Percentiles rank a stretch among this genome's conserved stretches.
Conservation (phyloP, 805 yeast genomes). For the Metschnikowia lunata region DNA sequence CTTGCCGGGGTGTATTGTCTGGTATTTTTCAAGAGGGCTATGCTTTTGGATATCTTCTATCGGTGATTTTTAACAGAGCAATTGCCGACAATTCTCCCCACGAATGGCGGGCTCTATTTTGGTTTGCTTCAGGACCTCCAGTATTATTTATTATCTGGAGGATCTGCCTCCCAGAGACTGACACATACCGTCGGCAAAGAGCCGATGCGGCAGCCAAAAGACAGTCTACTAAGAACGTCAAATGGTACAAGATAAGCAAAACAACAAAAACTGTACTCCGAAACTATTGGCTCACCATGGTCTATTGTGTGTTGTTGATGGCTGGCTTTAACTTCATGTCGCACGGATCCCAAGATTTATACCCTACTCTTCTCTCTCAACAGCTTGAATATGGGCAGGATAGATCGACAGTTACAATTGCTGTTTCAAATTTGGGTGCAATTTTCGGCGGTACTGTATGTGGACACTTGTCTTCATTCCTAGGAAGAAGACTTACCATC, state of each 20-base stretch:
- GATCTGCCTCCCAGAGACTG: slow-evolving; percentile 53
- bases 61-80: slow-evolving; percentile 62
- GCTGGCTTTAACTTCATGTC: slow-evolving; percentile 40
- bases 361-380: slow-evolving; percentile 34
- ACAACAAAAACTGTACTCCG: slow-evolving; percentile 26
- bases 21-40: slow-evolving; percentile 81
- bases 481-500: slow-evolving; percentile 36
- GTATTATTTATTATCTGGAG: slow-evolving; percentile 57
- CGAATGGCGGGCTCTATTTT: slow-evolving; percentile 62
- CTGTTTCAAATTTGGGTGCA: slow-evolving; percentile 40
- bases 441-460: slow-evolving; percentile 41
- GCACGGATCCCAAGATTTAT: slow-evolving; percentile 41
- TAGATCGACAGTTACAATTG: slow-evolving; percentile 35
- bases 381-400: slow-evolving; percentile 31
- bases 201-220: slow-evolving; percentile 12
- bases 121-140: slow-evolving; percentile 71
- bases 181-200: slow-evolving; percentile 38
- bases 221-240: slow-evolving; percentile 8
- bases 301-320: slow-evolving; percentile 51
- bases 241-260: slow-evolving; percentile 13
- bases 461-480: slow-evolving; percentile 38
- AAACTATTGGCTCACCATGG: slow-evolving; percentile 56
- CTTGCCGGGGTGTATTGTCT: slow-evolving; percentile 55
- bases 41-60: slow-evolving; percentile 65
- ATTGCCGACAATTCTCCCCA: slow-evolving; percentile 44